A percentile compares a stretch with the other conserved stretches of the same genome.
Evolutionary conservation across 1,284 basidiomycete genomes (phyloP).

Genomic region (Papiliotrema nemorosa): DNA sequence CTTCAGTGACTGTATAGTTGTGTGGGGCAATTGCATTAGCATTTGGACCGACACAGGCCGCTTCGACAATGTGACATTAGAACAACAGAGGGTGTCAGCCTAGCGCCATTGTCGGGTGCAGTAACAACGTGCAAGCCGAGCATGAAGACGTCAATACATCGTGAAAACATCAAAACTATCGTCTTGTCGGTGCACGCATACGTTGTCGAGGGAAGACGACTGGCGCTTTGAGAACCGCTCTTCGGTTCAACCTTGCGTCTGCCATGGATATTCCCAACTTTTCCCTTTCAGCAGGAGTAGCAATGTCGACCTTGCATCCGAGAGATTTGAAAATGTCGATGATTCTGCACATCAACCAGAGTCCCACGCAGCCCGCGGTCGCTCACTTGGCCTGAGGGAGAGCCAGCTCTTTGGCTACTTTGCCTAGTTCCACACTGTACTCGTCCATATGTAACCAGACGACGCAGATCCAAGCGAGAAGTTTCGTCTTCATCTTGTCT

Average conservation of each 20-base stretch:
- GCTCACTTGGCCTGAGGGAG: constrained; percentile 63
- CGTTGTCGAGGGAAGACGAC: constrained; percentile 68
- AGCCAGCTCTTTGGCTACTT: constrained; percentile 68
- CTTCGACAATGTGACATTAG: no score
- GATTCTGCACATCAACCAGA: constrained; percentile 31
- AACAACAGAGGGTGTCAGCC: no score
- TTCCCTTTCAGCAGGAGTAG: constrained; percentile 62
- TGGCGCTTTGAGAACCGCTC: constrained; percentile 69
- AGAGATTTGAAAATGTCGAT: constrained; percentile 51
- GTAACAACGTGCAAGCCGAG: no score
- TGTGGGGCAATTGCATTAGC: no score
- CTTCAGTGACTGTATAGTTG: no score
- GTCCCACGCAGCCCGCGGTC: constrained; percentile 1
- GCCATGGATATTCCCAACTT: constrained; percentile 59
- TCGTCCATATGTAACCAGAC: constrained; percentile 73
- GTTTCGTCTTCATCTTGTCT: constrained; percentile 62
- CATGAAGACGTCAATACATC: no score
- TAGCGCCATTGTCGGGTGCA: no score
- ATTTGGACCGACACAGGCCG: no score
- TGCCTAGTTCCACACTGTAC: constrained; percentile 64
- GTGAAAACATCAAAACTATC: constrained; percentile 14
- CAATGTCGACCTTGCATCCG: constrained; percentile 65
- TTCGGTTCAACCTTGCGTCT: constrained; percentile 60
- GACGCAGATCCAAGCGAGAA: constrained; percentile 73
- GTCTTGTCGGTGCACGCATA: constrained; percentile 44